phyloP scores from a whole-genome alignment of 1,284 basidiomycete genomes.

The Hemileia vastatrix region DNA sequence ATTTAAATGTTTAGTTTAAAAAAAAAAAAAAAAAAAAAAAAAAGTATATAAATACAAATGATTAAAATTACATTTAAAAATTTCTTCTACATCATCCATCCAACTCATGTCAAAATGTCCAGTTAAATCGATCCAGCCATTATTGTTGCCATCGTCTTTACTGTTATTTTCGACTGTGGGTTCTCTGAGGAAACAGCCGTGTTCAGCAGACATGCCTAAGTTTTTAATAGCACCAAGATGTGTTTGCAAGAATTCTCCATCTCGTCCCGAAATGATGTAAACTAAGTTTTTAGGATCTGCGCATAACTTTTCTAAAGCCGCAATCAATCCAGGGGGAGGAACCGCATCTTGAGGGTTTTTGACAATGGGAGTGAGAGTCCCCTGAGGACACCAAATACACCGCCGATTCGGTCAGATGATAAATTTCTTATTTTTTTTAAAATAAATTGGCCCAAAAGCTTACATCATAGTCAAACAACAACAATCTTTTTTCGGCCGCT shows the following conservation, averaged over 20 bases:
- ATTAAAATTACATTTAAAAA: slow-evolving; percentile 72
- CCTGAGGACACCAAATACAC: slow-evolving; percentile 49
- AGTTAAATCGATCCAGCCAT: slow-evolving; percentile 78
- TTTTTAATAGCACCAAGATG: slow-evolving; percentile 75
- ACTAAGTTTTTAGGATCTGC: slow-evolving; percentile 78
- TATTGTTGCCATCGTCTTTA: slow-evolving; percentile 47
- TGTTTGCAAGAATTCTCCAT: slow-evolving; percentile 78
- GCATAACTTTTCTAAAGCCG: slow-evolving; percentile 62
- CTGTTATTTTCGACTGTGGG: too few species aligned
- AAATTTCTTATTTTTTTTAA: too few species aligned
- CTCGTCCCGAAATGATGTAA: slow-evolving; percentile 96
- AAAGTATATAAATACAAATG: not conserved
- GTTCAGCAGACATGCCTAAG: slow-evolving; percentile 89
- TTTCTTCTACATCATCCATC: slow-evolving; percentile 89
- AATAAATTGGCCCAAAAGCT: too few species aligned
- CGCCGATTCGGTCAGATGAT: too few species aligned
- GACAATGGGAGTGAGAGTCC: slow-evolving; percentile 93
- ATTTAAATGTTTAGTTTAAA: too few species aligned
- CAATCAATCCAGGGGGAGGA: slow-evolving; percentile 65
- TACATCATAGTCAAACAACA: slow-evolving; percentile 94
- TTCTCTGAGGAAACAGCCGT: slow-evolving; percentile 81
- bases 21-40: too few species aligned
- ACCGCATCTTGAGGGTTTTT: slow-evolving; percentile 81
- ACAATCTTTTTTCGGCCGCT: slow-evolving; percentile 67
- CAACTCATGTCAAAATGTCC: slow-evolving; percentile 89